These are phyloP conservation scores for Podila epicladia DNA, from an alignment of 192 early-diverging fungal species.

Conservation along the genomic window DNA sequence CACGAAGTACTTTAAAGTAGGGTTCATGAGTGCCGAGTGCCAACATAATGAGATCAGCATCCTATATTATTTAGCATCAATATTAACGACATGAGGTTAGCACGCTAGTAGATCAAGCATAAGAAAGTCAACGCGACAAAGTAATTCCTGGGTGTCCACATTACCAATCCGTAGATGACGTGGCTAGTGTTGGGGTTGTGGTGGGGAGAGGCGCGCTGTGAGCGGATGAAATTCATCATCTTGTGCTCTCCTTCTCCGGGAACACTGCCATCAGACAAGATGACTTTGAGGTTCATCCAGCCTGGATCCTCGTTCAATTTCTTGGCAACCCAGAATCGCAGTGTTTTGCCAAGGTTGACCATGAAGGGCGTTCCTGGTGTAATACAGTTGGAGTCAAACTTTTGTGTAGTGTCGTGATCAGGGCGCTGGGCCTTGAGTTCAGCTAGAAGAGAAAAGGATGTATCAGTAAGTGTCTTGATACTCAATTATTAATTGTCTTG, in stretches of 20 bases:
- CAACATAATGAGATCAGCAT: conserved; percentile 98
- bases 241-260: conserved; percentile 99
- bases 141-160: not conserved
- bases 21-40: conserved; percentile 96
- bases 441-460: conserved; percentile 30
- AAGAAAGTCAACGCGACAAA: too few relatives aligned
- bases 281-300: conserved; percentile 88
- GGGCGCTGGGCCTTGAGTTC: conserved; percentile 60
- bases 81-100: not conserved
- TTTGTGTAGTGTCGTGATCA: conserved; percentile 57
- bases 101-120: not conserved
- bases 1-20: conserved; percentile 94
- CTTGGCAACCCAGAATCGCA: conserved; percentile 89
- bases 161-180: conserved; percentile 87
- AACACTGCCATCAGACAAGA: conserved; percentile 94
- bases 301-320: conserved; percentile 89
- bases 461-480: not conserved
- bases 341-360: conserved; percentile 85
- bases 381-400: conserved; percentile 98
- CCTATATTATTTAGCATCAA: conserved; percentile 50
- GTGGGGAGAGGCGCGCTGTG: conserved; percentile 77
- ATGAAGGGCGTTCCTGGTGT: conserved; percentile 99
- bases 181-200: conserved; percentile 94
- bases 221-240: conserved; percentile 97
- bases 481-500: too few relatives aligned